These are phyloP conservation scores for Boletus rex-veris DNA, from an alignment of 768 basidiomycete genomes.

Conservation along the genomic window DNA sequence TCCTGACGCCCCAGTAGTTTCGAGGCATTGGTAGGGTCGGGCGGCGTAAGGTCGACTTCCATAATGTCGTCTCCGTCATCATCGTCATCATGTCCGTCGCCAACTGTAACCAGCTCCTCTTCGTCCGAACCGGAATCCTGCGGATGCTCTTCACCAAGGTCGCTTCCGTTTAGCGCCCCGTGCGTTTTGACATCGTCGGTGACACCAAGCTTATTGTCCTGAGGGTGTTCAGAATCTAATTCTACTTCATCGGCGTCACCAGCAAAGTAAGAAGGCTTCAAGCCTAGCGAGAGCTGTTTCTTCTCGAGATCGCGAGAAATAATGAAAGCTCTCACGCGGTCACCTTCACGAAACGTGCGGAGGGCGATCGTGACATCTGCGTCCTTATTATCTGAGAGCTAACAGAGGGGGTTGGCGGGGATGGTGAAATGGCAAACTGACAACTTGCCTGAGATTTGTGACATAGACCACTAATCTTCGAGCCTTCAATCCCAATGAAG, in stretches of 20 bases:
- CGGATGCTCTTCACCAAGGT: conserved; percentile 4
- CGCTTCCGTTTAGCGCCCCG: conserved; percentile 20
- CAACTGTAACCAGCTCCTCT: conserved; percentile 15
- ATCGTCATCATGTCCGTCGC: conserved; percentile 12
- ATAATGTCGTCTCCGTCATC: conserved; percentile 22
- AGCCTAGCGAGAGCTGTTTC: conserved; percentile 72
- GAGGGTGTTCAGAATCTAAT: conserved; percentile 27
- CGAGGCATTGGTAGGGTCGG: neutral
- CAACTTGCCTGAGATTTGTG: conserved; percentile 82
- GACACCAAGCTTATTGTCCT: conserved; percentile 29
- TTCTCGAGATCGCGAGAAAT: conserved; percentile 71
- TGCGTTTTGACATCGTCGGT: conserved; percentile 27
- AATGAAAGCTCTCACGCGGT: conserved; percentile 78
- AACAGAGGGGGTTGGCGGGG: neutral
- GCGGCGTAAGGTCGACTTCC: conserved; percentile 11
- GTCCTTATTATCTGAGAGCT: conserved; percentile 87
- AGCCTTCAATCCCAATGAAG: conserved; percentile 87
- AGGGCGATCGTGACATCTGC: conserved; percentile 78
- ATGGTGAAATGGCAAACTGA: neutral
- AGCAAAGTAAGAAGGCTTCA: conserved; percentile 86
- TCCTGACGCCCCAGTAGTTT: neutral
- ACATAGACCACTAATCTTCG: conserved; percentile 84
- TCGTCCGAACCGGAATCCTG: conserved; percentile 16
- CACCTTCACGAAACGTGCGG: conserved; percentile 80
- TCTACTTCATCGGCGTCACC: conserved; percentile 50